Evolutionary conservation across 75 land plant genomes (phyloP).

Genomic region (Cupressus sempervirens): DNA sequence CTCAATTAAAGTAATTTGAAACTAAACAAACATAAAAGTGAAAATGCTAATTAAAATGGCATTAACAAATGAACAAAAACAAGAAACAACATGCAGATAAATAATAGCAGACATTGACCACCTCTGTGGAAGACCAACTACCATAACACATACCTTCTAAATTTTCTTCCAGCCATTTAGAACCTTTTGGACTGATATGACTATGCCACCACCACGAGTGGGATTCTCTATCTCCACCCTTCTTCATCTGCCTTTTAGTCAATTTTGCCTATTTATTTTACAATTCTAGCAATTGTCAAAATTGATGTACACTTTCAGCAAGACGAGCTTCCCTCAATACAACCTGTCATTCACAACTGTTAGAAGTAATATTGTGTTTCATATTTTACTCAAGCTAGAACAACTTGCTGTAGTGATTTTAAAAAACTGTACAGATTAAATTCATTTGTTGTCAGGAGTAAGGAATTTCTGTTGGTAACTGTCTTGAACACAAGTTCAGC

Average conservation of each 20-base stretch:
- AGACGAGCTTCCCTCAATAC: background rate
- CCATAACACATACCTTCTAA: slow-evolving; percentile 46
- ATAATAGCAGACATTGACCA: background rate
- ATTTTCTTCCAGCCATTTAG: slow-evolving; percentile 76
- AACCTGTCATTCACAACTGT: background rate
- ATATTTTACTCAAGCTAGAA: background rate
- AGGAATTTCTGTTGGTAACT: background rate
- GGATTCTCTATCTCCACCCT: slow-evolving; percentile 14
- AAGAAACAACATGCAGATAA: background rate
- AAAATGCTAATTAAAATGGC: background rate
- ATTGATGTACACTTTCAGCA: background rate
- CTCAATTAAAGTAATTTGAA: background rate
- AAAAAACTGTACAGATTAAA: background rate
- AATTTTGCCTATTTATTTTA: background rate
- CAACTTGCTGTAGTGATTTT: background rate
- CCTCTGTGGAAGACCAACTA: background rate
- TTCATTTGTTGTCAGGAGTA: background rate
- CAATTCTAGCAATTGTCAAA: background rate
- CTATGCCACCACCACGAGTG: slow-evolving; percentile 96
- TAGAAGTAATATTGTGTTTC: background rate
- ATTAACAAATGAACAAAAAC: background rate
- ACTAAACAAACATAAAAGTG: background rate
- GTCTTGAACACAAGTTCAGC: background rate
- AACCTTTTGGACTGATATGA: slow-evolving; percentile 72
- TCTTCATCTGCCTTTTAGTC: slow-evolving; percentile 4